A percentile compares a stretch with the other conserved stretches of the same genome.
These are phyloP conservation scores for Galium porrigens DNA, from an alignment of 305 asterid genomes.

Conservation along the genomic window DNA sequence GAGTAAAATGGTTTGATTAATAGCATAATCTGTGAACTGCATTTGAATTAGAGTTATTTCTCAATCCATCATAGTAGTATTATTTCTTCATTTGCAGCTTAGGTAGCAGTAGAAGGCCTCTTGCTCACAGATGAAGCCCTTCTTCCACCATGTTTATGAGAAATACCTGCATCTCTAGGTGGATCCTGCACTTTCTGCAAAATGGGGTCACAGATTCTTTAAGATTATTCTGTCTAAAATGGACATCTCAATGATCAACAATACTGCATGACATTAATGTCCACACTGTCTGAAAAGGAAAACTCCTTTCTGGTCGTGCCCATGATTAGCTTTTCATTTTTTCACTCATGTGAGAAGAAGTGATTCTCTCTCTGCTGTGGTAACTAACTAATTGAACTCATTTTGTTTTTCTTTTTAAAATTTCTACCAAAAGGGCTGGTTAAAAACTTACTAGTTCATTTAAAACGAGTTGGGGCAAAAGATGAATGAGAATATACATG, in stretches of 20 bases:
- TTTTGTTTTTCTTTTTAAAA: background rate
- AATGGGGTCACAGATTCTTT: background rate
- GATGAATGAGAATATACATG: background rate
- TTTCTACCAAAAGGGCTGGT: background rate
- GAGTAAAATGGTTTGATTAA: too few relatives aligned
- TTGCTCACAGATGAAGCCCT: slow-evolving; percentile 18
- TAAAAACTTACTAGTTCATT: background rate
- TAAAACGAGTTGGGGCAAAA: background rate
- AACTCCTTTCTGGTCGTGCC: background rate
- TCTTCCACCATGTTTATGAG: slow-evolving; percentile 8
- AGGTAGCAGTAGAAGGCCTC: slow-evolving; percentile 3
- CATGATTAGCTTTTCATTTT: background rate
- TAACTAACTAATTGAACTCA: background rate
- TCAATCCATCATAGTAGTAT: background rate
- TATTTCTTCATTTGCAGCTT: background rate
- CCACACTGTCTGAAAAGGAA: slow-evolving; percentile 2
- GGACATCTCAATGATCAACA: background rate
- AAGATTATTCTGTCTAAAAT: slow-evolving; percentile 7
- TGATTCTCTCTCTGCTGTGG: background rate
- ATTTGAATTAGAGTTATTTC: background rate
- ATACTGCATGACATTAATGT: background rate
- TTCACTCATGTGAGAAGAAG: background rate
- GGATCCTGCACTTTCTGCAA: slow-evolving; percentile 11
- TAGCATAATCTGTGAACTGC: background rate
- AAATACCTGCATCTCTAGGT: slow-evolving; percentile 10